Base-by-base conservation (phyloP, 1,139 yeast species). In the Diutina pseudorugosa region DNA sequence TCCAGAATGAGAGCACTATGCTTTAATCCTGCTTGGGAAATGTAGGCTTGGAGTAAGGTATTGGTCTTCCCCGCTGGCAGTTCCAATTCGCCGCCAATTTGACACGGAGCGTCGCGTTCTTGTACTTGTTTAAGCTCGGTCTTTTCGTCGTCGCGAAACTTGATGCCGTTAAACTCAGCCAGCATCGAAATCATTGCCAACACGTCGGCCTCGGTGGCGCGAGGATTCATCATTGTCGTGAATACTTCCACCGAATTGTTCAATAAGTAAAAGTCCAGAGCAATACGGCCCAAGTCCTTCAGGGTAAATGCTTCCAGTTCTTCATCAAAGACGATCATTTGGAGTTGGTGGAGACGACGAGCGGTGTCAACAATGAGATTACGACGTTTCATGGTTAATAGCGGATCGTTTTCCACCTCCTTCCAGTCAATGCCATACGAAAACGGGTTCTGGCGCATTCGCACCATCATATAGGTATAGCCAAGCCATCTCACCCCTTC, bases 401-500 rank as follows among this genome's bases (percentile, higher is more conserved):
- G 73, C 0, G 97, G 96, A 65, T 94, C 99, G 27, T 84, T 85
- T 41, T 80, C 78, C 3, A 94, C 65, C 58, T 89, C 96, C 57
- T 80, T 79, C 94, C 96, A 89, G 52, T 82, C 89, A 52, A 94
- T 79, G n/a, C 96, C 98, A 62, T 94, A 94, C 0, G 88, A 84
- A 63, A 90, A 83, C 1, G 98, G 98, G 59, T 90, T 93, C 62
- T 89, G 88, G 55, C 86, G 80, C 98, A 93, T 94, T 56, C 99
- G 75, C 1, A 93, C 97, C 70, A 82, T 85, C 79, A 94, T 75
- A 62, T 93, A 94, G 0, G 98, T 94, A 61, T 94, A 94, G 1
- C 98, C 98, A 16, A 94, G 73, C 98, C 98, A 94, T 59, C 85
- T 89, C 1, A 94, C 85, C 54, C 93, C 99, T 68, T 94, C 98